Conservation (phyloP, 805 yeast genomes). For the Pichia ethanolica region DNA sequence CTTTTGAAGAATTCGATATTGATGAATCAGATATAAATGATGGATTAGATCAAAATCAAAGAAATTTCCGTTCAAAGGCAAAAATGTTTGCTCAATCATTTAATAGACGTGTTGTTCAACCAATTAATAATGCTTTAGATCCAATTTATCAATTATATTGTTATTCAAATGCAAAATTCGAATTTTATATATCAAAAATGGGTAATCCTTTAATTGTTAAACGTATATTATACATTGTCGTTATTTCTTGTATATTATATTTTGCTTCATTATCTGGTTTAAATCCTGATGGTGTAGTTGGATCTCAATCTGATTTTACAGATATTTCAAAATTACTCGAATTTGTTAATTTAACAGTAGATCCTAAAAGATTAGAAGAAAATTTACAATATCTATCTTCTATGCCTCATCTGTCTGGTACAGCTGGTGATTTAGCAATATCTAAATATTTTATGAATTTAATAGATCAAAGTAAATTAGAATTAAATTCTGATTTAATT, state of each 20-base stretch:
- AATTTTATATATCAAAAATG: constrained; percentile 49
- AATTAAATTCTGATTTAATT: constrained; percentile 41
- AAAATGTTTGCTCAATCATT: constrained; percentile 31
- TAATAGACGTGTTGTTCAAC: constrained; percentile 32
- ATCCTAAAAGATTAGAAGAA: constrained; percentile 50
- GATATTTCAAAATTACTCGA: constrained; percentile 47
- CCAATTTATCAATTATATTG: constrained; percentile 45
- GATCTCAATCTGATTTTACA: constrained; percentile 51
- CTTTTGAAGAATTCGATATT: constrained; percentile 36
- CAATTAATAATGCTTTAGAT: constrained; percentile 39
- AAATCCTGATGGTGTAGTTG: constrained; percentile 35
- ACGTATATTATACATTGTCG: constrained; percentile 61
- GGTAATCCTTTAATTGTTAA: constrained; percentile 85
- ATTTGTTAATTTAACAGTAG: constrained; percentile 45
- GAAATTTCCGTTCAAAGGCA: constrained; percentile 25
- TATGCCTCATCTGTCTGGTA: constrained; percentile 84
- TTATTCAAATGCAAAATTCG: constrained; percentile 40
- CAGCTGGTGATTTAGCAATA: constrained; percentile 73
- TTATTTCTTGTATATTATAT: constrained; percentile 54
- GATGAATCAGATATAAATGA: constrained; percentile 28
- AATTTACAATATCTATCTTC: constrained; percentile 66
- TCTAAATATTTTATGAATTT: constrained; percentile 57
- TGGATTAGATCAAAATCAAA: background rate
- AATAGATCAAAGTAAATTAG: constrained; percentile 51
- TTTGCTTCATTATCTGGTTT: constrained; percentile 51